These are phyloP conservation scores for Symbiodinium natans DNA, from an alignment of 73 alveolate species.

Conservation along the genomic window DNA sequence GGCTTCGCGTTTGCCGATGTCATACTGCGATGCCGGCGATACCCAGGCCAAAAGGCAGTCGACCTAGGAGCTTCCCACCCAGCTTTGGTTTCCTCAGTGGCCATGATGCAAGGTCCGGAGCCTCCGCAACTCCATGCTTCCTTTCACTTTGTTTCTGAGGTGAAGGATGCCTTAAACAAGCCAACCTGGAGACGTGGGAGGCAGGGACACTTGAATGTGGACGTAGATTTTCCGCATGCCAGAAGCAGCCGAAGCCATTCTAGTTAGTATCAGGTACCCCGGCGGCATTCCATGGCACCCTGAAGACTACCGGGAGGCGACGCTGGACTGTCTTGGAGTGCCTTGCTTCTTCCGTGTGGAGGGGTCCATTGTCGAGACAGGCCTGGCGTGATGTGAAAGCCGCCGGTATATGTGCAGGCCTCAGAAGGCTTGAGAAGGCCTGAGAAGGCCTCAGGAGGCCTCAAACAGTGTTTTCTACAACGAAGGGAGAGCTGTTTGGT, in stretches of 20 bases:
- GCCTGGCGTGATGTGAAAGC: slow-evolving; percentile 84
- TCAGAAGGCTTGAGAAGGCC: no score
- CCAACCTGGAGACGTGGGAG: slow-evolving; percentile 85
- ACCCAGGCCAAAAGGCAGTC: slow-evolving; percentile 62
- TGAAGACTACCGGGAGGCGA: slow-evolving; percentile 66
- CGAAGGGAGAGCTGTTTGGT: no score
- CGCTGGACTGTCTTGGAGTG: not conserved
- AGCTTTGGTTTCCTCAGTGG: not conserved
- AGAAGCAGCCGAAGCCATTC: no score
- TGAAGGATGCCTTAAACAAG: slow-evolving; percentile 82
- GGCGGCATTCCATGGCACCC: slow-evolving; percentile 63
- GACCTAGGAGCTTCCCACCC: slow-evolving; percentile 40
- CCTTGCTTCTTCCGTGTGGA: not conserved
- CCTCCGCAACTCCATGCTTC: no score
- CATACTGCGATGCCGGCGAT: no score
- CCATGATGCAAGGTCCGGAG: no score
- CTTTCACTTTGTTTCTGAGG: not conserved
- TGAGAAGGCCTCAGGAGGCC: no score
- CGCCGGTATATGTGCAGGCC: slow-evolving; percentile 53
- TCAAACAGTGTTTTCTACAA: not conserved
- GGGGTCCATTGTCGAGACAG: not conserved
- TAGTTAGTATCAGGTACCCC: not conserved
- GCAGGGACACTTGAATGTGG: not conserved
- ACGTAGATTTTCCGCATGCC: no score
- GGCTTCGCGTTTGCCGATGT: not conserved